A percentile compares a stretch with the other conserved stretches of the same genome.
Conservation (phyloP, 2,329 filamentous ascomycete genomes). For the Aspergillus sp. region DNA sequence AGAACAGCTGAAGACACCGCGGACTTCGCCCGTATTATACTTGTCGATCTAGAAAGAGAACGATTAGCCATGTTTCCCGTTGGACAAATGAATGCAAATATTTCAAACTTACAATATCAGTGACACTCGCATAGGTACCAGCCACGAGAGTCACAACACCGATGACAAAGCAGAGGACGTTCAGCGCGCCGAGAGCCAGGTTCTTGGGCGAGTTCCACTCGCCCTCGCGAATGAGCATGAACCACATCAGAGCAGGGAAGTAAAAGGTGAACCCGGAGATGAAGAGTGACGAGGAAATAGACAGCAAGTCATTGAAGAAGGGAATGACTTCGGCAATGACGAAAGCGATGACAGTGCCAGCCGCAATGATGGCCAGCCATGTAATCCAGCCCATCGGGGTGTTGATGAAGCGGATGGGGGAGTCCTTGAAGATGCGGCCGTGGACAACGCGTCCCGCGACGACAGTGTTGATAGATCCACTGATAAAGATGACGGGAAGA, state of each 20-base stretch:
- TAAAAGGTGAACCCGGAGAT: slow-evolving; percentile 89
- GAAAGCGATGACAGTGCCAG: slow-evolving; percentile 76
- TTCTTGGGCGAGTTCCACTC: slow-evolving; percentile 39
- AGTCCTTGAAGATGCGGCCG: slow-evolving; percentile 34
- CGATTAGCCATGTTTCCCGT: background rate
- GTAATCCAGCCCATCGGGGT: slow-evolving; percentile 36
- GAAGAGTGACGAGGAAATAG: slow-evolving; percentile 63
- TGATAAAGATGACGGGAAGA: slow-evolving; percentile 39
- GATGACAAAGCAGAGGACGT: slow-evolving; percentile 66
- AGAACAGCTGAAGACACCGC: slow-evolving; percentile 69
- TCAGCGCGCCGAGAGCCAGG: slow-evolving; percentile 59
- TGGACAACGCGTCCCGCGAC: slow-evolving; percentile 36
- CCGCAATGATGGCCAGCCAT: slow-evolving; percentile 28
- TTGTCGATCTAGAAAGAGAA: slow-evolving; percentile 53
- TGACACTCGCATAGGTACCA: slow-evolving; percentile 70
- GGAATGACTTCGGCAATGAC: slow-evolving; percentile 83
- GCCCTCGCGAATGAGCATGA: slow-evolving; percentile 30
- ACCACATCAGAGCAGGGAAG: slow-evolving; percentile 49
- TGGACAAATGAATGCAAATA: background rate
- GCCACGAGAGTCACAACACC: slow-evolving; percentile 73
- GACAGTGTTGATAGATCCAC: slow-evolving; percentile 38
- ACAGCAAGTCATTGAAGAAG: slow-evolving; percentile 70
- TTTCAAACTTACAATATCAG: slow-evolving; percentile 32
- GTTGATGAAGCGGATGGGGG: slow-evolving; percentile 37
- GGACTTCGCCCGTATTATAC: slow-evolving; percentile 62